These are phyloP conservation scores for Auxenochlorella protothecoides DNA, from an alignment of 139 green algal genomes.

Conservation along the genomic window DNA sequence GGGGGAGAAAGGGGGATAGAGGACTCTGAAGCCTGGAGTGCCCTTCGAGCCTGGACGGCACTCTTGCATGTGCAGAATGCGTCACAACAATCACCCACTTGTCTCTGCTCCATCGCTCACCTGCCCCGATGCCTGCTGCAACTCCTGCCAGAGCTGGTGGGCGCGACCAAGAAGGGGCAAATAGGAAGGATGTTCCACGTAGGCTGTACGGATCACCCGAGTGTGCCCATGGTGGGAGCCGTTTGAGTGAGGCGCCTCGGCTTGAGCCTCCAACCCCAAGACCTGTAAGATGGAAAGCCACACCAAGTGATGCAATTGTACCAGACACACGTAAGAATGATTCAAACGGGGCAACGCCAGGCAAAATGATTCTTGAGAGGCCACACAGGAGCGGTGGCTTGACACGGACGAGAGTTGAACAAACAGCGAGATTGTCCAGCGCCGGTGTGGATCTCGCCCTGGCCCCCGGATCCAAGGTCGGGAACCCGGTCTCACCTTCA, in stretches of 20 bases:
- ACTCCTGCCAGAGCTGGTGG: constrained; percentile 31
- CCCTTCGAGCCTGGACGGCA: too few relatives aligned
- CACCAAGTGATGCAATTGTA: neutral
- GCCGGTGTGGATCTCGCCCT: too few relatives aligned
- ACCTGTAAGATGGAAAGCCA: constrained; percentile 21
- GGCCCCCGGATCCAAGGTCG: too few relatives aligned
- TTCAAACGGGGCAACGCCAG: too few relatives aligned
- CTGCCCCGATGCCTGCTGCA: constrained; percentile 30
- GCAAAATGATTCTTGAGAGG: neutral
- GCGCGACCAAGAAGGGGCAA: constrained; percentile 37
- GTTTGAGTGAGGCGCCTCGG: constrained; percentile 23
- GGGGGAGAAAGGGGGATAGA: too few relatives aligned
- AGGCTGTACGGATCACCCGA: constrained; percentile 48
- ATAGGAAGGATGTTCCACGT: constrained; percentile 39
- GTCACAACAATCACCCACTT: too few relatives aligned
- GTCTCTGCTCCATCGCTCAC: neutral
- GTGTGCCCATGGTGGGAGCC: constrained; percentile 44
- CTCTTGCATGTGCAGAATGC: too few relatives aligned
- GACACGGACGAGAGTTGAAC: too few relatives aligned
- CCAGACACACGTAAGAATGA: neutral
- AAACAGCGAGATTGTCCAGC: too few relatives aligned
- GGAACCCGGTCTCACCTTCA: constrained; percentile 5
- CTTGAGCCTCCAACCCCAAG: constrained; percentile 41
- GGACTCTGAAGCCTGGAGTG: too few relatives aligned
- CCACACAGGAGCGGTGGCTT: too few relatives aligned